Conservation (phyloP, 2,329 filamentous ascomycete genomes). For the Fusarium gaditjirri region DNA sequence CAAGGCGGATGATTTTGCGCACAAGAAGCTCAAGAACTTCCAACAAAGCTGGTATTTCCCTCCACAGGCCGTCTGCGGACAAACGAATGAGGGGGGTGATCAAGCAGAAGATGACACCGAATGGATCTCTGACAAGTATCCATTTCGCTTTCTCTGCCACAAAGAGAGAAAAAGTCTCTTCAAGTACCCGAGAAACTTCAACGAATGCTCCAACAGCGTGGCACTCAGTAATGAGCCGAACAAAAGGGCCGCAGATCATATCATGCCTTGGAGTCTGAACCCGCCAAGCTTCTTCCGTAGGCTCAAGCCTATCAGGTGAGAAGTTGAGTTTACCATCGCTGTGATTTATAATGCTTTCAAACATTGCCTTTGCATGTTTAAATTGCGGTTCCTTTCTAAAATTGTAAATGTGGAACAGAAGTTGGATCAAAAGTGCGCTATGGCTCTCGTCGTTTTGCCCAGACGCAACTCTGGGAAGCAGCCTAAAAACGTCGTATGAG, state of each 20-base stretch:
- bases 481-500: background rate
- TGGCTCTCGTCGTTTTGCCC: background rate
- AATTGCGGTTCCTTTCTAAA: background rate
- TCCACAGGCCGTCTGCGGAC: background rate
- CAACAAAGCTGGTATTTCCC: background rate
- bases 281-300: background rate
- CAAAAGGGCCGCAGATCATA: background rate
- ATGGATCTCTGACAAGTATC: background rate
- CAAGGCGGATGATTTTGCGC: background rate
- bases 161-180: background rate
- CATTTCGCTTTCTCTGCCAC: background rate
- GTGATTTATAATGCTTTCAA: slow-evolving; percentile 1
- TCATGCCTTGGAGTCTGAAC: background rate
- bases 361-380: background rate
- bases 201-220: background rate
- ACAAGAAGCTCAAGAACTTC: slow-evolving; percentile 7
- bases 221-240: slow-evolving; percentile 4
- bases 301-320: background rate
- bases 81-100: slow-evolving; percentile 1
- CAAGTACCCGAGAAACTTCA: background rate
- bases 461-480: slow-evolving; percentile 7
- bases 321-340: slow-evolving; percentile 2
- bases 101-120: background rate
- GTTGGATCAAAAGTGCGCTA: background rate
- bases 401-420: background rate